A percentile compares a stretch with the other conserved stretches of the same genome.
Conservation (phyloP, 129 eudicot species). For the Ambrosia artemisiifolia region DNA sequence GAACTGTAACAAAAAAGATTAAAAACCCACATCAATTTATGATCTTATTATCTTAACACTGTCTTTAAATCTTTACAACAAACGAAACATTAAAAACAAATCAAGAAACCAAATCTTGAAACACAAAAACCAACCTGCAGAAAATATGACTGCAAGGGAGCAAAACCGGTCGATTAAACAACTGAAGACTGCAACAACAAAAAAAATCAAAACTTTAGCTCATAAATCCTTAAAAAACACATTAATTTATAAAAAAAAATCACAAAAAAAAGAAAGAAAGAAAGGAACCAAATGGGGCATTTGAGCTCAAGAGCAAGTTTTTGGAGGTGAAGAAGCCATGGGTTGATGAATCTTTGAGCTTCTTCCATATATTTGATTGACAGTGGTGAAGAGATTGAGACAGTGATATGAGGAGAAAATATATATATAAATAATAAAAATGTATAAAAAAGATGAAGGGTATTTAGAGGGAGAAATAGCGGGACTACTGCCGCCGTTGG, state of each 20-base stretch:
- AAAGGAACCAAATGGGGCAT: conserved; percentile 74
- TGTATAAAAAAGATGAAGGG: background rate
- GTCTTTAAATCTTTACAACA: background rate
- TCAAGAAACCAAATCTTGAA: too few species aligned
- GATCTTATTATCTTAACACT: too few species aligned
- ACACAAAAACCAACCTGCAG: conserved; percentile 57
- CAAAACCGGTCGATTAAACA: conserved; percentile 61
- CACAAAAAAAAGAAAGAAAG: background rate
- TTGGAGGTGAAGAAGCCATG: conserved; percentile 71
- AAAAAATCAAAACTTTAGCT: background rate
- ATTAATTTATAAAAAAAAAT: background rate
- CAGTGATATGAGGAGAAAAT: background rate
- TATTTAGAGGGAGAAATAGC: conserved; percentile 20
- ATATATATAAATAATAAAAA: too few species aligned
- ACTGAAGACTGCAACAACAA: conserved; percentile 44
- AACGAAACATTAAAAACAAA: background rate
- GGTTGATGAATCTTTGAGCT: conserved; percentile 47
- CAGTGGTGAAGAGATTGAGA: background rate
- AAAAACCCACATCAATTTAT: background rate
- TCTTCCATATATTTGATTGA: conserved; percentile 10
- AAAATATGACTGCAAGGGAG: conserved; percentile 85
- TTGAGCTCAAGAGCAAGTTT: conserved; percentile 81
- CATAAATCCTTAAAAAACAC: background rate
- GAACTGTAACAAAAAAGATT: conserved; percentile 18
- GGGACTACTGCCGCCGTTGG: conserved; percentile 24